A percentile compares a stretch with the other conserved stretches of the same genome.
These are phyloP conservation scores for Trametes sp. DNA, from an alignment of 1,284 basidiomycete species.

Conservation along the genomic window DNA sequence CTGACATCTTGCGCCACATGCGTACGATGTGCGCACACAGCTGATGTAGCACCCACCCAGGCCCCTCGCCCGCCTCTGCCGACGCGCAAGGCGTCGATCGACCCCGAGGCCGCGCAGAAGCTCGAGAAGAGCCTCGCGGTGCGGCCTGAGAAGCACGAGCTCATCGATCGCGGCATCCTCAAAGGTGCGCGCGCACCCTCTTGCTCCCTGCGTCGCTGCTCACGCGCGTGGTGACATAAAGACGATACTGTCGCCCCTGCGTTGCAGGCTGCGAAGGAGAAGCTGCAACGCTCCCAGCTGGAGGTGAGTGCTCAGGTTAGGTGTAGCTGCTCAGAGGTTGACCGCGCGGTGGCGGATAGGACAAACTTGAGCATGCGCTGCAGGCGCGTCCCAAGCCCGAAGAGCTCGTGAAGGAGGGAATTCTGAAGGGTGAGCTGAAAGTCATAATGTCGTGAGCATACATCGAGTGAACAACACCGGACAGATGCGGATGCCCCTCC, in stretches of 20 bases:
- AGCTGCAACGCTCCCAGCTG: conserved; percentile 71
- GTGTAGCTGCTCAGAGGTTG: background rate
- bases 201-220: background rate
- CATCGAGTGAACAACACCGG: background rate
- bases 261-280: conserved; percentile 71
- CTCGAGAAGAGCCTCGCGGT: conserved; percentile 67
- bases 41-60: conserved; percentile 21
- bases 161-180: conserved; percentile 78
- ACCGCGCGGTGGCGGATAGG: conserved; percentile 46
- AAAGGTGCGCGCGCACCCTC: conserved; percentile 57
- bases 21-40: background rate
- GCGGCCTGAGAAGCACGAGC: conserved; percentile 67
- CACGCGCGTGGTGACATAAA: conserved; percentile 31
- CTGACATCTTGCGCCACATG: background rate
- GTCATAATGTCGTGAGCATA: background rate
- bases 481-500: conserved; percentile 32
- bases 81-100: conserved; percentile 47
- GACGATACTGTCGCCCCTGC: conserved; percentile 77
- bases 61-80: conserved; percentile 32
- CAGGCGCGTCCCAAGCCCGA: conserved; percentile 70
- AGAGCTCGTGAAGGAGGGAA: conserved; percentile 77
- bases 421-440: conserved; percentile 53
- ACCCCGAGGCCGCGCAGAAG: conserved; percentile 50
- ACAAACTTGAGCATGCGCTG: conserved; percentile 74
- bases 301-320: conserved; percentile 52